Conservation (phyloP, 495 filamentous ascomycete genomes). For the Pyrenula massariospora region DNA sequence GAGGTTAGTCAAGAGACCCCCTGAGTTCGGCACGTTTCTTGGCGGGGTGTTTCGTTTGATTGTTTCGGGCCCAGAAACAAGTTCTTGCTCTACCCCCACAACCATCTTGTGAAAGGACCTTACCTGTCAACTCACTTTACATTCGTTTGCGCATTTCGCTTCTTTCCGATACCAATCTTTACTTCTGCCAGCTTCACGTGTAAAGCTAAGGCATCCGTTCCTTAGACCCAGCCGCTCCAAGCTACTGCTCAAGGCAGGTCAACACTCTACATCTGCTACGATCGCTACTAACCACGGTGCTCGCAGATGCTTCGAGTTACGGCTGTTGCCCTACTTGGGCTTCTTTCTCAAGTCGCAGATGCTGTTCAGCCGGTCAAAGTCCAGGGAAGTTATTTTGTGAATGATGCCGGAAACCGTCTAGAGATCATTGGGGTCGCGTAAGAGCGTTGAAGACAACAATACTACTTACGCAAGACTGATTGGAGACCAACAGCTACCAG, state of each 20-base stretch:
- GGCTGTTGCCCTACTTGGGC: background rate
- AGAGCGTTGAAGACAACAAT: constrained; percentile 10
- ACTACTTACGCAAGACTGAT: constrained; percentile 12
- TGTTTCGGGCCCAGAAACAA: too few relatives aligned
- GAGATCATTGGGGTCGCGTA: constrained; percentile 81
- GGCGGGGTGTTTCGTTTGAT: constrained; percentile 1
- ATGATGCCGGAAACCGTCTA: constrained; percentile 69
- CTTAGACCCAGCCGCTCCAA: background rate
- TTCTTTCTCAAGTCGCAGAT: constrained; percentile 32
- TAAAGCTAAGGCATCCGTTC: background rate
- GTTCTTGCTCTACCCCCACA: too few relatives aligned
- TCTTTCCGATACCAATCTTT: background rate
- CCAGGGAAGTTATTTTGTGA: constrained; percentile 70
- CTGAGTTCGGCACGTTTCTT: too few relatives aligned
- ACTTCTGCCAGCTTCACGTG: background rate
- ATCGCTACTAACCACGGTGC: background rate
- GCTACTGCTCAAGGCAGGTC: background rate
- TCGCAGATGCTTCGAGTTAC: background rate
- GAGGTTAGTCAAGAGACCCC: too few relatives aligned
- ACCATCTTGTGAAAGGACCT: too few relatives aligned
- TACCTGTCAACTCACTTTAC: too few relatives aligned
- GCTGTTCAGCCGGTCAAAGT: constrained; percentile 67
- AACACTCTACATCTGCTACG: background rate
- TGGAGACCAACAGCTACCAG: constrained; percentile 52
- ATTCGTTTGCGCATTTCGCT: too few relatives aligned